These are phyloP conservation scores for Sicyos edulis DNA, from an alignment of 306 rosid species.

Conservation along the genomic window DNA sequence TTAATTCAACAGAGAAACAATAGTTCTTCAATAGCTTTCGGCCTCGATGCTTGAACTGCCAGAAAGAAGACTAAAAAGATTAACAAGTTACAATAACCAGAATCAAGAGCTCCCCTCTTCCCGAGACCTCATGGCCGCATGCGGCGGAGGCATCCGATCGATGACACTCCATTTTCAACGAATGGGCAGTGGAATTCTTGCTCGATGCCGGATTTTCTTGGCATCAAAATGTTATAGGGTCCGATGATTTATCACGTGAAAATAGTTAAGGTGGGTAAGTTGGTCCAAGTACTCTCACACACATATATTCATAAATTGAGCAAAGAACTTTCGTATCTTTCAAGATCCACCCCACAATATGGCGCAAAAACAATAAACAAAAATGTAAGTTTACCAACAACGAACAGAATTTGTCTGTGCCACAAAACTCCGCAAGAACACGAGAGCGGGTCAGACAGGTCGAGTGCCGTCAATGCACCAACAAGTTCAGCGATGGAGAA, in stretches of 20 bases:
- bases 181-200: constrained; percentile 34
- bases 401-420: background rate
- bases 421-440: background rate
- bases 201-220: constrained; percentile 32
- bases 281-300: no score
- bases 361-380: background rate
- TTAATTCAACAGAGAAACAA: no score
- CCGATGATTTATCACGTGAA: no score
- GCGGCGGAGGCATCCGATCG: constrained; percentile 42
- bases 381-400: background rate
- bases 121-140: constrained; percentile 25
- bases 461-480: background rate
- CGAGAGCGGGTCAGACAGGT: background rate
- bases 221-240: no score
- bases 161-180: constrained; percentile 33
- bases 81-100: no score
- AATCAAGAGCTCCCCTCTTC: constrained; percentile 26
- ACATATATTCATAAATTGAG: background rate
- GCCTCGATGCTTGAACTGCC: no score
- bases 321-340: background rate
- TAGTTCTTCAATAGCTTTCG: no score
- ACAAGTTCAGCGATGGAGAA: background rate
- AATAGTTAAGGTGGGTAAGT: no score
- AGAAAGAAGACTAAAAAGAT: no score
- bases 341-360: background rate